Evolutionary conservation across 257 asterid species (phyloP).

Genomic region (Solanum ahanhuiri): DNA sequence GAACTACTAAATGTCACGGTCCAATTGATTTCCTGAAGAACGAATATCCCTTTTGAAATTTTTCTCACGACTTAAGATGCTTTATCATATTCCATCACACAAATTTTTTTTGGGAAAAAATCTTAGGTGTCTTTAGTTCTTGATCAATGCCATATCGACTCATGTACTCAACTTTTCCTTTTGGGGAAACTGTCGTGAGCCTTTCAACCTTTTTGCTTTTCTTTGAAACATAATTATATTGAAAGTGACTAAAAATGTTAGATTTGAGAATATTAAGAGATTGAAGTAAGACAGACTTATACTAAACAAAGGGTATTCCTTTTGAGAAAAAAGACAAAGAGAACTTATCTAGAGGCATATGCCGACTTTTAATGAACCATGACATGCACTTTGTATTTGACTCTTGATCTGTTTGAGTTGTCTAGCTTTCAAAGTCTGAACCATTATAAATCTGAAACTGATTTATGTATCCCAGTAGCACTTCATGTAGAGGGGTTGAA

Average conservation of each 20-base stretch:
- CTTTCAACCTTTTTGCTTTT: neutral
- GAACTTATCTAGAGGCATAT: neutral
- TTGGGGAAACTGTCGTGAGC: neutral
- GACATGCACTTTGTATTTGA: neutral
- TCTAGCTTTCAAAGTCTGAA: neutral
- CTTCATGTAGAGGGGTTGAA: neutral
- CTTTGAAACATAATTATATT: neutral
- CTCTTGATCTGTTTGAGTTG: neutral
- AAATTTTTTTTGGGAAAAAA: too few relatives aligned
- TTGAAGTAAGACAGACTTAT: neutral
- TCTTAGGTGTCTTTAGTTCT: neutral
- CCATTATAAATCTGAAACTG: neutral
- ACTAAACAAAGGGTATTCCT: neutral
- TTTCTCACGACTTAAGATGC: too few relatives aligned
- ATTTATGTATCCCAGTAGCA: neutral
- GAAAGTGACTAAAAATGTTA: neutral
- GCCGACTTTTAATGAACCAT: neutral
- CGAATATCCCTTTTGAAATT: neutral
- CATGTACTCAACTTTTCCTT: neutral
- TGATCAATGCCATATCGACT: neutral
- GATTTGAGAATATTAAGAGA: neutral
- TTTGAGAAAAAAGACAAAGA: neutral
- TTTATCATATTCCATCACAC: neutral
- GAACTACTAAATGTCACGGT: neutral
- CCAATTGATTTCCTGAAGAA: neutral